phyloP scores from a whole-genome alignment of 768 basidiomycete species.

The Termitomyces sp. region DNA sequence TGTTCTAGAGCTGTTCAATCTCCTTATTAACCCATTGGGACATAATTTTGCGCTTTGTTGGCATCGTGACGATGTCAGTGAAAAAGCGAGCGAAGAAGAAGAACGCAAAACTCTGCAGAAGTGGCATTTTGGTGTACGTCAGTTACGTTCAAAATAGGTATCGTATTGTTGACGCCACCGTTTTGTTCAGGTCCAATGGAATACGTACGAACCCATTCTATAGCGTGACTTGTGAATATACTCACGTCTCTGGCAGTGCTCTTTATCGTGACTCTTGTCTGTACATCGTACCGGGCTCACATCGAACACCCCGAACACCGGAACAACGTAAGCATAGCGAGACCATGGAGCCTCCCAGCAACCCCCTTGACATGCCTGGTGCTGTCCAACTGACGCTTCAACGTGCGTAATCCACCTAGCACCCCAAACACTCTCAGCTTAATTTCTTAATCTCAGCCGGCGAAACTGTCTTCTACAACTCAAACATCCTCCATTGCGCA shows the following conservation, averaged over 20 bases:
- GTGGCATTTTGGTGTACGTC: slow-evolving; percentile 65
- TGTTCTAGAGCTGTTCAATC: slow-evolving; percentile 65
- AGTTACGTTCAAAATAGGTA: not conserved
- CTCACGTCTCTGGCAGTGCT: slow-evolving; percentile 40
- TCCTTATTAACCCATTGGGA: slow-evolving; percentile 65
- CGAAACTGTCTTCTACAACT: slow-evolving; percentile 79
- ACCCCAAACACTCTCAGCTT: not conserved
- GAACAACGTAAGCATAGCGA: slow-evolving; percentile 58
- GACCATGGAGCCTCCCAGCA: slow-evolving; percentile 45
- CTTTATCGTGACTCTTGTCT: slow-evolving; percentile 69
- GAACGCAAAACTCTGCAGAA: slow-evolving; percentile 54
- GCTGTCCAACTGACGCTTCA: slow-evolving; percentile 52
- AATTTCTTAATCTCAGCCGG: slow-evolving; percentile 44
- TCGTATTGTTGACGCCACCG: not conserved
- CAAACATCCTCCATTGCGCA: slow-evolving; percentile 76
- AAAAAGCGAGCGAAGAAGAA: slow-evolving; percentile 56
- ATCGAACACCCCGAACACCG: slow-evolving; percentile 52
- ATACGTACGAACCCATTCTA: slow-evolving; percentile 51
- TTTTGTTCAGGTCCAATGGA: slow-evolving; percentile 68
- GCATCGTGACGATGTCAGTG: slow-evolving; percentile 76
- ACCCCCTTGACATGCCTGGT: slow-evolving; percentile 74
- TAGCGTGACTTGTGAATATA: not conserved
- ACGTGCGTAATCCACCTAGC: slow-evolving; percentile 35
- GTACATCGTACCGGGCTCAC: slow-evolving; percentile 69
- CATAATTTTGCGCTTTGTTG: slow-evolving; percentile 74